Conservation (phyloP, 495 filamentous ascomycete genomes). For the Podospora pseudocomata region DNA sequence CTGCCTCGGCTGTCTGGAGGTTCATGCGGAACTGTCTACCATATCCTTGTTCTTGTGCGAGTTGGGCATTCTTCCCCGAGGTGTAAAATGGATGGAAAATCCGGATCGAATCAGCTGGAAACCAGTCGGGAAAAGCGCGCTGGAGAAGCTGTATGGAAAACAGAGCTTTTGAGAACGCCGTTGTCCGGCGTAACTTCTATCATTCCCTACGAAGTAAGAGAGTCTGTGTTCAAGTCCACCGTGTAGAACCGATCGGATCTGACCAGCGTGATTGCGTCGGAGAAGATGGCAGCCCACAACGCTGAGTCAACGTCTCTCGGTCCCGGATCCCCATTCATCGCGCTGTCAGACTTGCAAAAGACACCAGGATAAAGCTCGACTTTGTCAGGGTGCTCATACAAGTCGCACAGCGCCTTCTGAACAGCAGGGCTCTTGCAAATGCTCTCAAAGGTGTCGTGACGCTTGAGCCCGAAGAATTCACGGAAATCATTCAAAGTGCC, state of each 20-base stretch:
- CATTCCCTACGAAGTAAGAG: constrained; percentile 76
- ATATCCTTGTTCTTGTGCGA: constrained; percentile 41
- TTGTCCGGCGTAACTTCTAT: constrained; percentile 65
- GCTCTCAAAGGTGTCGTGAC: constrained; percentile 66
- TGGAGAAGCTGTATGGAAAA: constrained; percentile 71
- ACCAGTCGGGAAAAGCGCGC: constrained; percentile 66
- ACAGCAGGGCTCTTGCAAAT: constrained; percentile 73
- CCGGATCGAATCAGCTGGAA: constrained; percentile 67
- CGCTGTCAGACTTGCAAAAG: constrained; percentile 59
- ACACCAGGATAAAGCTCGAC: constrained; percentile 52
- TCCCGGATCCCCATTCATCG: constrained; percentile 65
- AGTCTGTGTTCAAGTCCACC: constrained; percentile 58
- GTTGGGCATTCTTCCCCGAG: constrained; percentile 54
- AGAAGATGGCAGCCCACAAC: constrained; percentile 68
- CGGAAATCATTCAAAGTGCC: constrained; percentile 80
- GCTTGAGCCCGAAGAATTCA: constrained; percentile 64
- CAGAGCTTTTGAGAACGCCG: constrained; percentile 63
- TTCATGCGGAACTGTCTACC: no score
- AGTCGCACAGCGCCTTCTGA: constrained; percentile 60
- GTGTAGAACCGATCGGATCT: constrained; percentile 81
- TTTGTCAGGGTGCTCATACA: constrained; percentile 73
- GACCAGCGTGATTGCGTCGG: constrained; percentile 74
- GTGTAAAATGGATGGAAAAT: constrained; percentile 64
- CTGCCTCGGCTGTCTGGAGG: no score
- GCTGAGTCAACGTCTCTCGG: constrained; percentile 55